Base-by-base conservation (phyloP, 306 rosid species). In the Luffa acutangula region DNA sequence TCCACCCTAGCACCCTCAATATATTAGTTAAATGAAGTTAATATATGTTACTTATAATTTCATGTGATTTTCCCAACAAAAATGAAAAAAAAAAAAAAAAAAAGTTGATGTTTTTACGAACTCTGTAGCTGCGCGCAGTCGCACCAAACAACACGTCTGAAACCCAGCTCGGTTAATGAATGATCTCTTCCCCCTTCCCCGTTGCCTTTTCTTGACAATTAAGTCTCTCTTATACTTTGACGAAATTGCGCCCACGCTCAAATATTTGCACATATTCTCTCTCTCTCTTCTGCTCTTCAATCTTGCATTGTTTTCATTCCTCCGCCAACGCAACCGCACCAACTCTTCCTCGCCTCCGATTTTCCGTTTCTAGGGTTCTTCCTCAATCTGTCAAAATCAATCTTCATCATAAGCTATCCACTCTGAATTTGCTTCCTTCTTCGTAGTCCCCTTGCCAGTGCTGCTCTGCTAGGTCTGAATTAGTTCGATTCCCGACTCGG, bases 381-480 rank as follows among this genome's bases (percentile, higher is more conserved):
- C 51, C 74, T 36, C 46, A 37, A 36, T 64, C 15, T 6, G 13
- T 9, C 73, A 7, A 39, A 7, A 15, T 11, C 73, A 0, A 66
- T 66, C 73, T 37, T 7, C 73, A 17, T 17, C 49, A 1, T 2
- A 7, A 17, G 17, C 13, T 2, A 2, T 6, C 18, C 10, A 0
- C 46, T 15, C 5, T 37, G 25, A 65, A 17, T 41, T 67, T 34
- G 7, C 13, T 20, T 43, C 34, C 0, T 12, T 69, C 34, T 67
- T 2, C 34, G 3, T 37, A 36, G 48, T 37, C 31, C 21, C 10
- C 33, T 66, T 37, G 31, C 15, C 74, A 64, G 21, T 36, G 25
- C 48, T 65, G 4, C 15, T 51, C 34, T 41, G 41, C 46, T 51
- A 62, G 85, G 84, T 59, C 86, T 76, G 70, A 82, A 82, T 83